Conservation (phyloP, 2,329 filamentous ascomycete genomes). For the Colletotrichum chrysophilum region DNA sequence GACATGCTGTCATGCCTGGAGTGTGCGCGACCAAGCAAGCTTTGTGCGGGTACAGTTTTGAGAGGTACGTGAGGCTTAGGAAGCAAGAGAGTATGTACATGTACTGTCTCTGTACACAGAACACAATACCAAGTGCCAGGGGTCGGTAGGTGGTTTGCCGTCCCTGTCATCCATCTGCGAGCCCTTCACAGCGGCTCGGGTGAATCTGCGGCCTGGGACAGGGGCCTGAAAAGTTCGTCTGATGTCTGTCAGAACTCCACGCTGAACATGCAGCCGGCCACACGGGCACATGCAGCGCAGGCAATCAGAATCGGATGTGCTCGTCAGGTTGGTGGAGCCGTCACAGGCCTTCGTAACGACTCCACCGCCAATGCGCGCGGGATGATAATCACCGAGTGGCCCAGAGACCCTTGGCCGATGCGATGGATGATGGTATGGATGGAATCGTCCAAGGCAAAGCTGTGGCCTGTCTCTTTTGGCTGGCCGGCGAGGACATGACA, state of each 20-base stretch:
- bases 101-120: background rate
- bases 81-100: background rate
- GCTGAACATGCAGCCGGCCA: background rate
- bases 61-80: background rate
- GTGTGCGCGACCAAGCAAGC: background rate
- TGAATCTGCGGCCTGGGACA: background rate
- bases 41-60: background rate
- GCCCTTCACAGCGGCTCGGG: conserved; percentile 4
- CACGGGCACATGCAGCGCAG: background rate
- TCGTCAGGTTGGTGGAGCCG: conserved; percentile 20
- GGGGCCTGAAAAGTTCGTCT: conserved; percentile 10
- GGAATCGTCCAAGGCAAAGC: background rate
- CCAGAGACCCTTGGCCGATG: background rate
- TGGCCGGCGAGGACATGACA: background rate
- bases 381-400: conserved; percentile 15
- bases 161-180: background rate
- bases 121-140: background rate
- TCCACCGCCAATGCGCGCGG: conserved; percentile 18
- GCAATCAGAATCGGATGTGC: conserved; percentile 14
- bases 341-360: conserved; percentile 17
- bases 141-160: background rate
- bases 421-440: background rate
- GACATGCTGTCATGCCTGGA: background rate
- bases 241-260: conserved; percentile 15
- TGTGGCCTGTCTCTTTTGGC: background rate